These are phyloP conservation scores for Tetracentron sinense DNA, from an alignment of 164 flowering plant genomes.

Conservation along the genomic window DNA sequence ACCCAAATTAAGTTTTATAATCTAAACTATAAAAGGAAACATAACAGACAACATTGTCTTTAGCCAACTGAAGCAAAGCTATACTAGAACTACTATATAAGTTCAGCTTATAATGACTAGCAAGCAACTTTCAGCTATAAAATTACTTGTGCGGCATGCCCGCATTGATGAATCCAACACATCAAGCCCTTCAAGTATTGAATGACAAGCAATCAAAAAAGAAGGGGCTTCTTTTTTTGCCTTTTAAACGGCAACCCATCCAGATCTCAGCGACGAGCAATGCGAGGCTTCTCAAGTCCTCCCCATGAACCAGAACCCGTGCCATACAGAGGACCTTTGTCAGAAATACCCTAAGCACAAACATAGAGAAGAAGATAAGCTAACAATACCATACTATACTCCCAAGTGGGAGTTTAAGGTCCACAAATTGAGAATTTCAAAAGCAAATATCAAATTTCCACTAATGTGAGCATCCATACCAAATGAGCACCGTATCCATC, in stretches of 20 bases:
- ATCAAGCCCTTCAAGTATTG: constrained; percentile 24
- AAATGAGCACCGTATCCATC: constrained; percentile 59
- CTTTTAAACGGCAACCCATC: constrained; percentile 8
- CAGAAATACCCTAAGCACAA: constrained; percentile 53
- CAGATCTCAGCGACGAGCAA: constrained; percentile 52
- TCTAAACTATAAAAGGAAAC: constrained; percentile 4
- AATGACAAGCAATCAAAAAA: constrained; percentile 14
- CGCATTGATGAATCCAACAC: constrained; percentile 25
- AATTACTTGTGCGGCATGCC: constrained; percentile 28
- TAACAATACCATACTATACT: not conserved
- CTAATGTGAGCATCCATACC: constrained; percentile 38
- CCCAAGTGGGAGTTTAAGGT: not conserved
- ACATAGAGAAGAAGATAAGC: constrained; percentile 3
- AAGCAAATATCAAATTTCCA: not conserved
- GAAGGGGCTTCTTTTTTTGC: constrained; percentile 1
- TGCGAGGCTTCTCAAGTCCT: constrained; percentile 61
- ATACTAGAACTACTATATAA: constrained; percentile 14
- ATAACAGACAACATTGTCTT: constrained; percentile 4
- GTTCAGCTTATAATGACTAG: constrained; percentile 23
- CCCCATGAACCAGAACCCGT: constrained; percentile 64
- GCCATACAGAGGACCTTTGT: constrained; percentile 63
- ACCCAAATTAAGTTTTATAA: not conserved
- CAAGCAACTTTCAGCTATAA: constrained; percentile 22
- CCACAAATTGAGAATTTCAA: not conserved
- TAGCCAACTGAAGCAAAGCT: constrained; percentile 12